A percentile compares a stretch with the other conserved stretches of the same genome.
These are phyloP conservation scores for Exophiala sp. DNA, from an alignment of 2,329 filamentous ascomycete genomes.

Conservation along the genomic window DNA sequence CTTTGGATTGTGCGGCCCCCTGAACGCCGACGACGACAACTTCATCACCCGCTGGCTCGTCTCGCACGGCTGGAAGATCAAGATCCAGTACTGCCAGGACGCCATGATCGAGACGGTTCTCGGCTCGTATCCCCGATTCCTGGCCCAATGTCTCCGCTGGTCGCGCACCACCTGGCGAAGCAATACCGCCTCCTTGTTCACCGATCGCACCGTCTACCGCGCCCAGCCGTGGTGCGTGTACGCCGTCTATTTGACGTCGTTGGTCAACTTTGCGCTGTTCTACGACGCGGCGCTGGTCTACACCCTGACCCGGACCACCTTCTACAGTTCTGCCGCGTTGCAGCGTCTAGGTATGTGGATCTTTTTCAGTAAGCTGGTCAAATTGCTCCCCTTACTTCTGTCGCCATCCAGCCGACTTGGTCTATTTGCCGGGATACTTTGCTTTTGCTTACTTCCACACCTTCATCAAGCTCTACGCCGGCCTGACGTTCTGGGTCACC, in stretches of 20 bases:
- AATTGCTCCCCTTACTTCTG: slow-evolving; percentile 51
- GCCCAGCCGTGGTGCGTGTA: slow-evolving; percentile 50
- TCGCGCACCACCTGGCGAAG: slow-evolving; percentile 54
- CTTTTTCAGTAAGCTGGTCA: slow-evolving; percentile 52
- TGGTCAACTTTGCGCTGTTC: slow-evolving; percentile 53
- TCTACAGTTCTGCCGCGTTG: slow-evolving; percentile 20
- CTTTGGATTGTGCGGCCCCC: slow-evolving; percentile 40
- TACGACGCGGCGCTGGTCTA: slow-evolving; percentile 45
- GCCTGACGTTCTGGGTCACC: slow-evolving; percentile 48
- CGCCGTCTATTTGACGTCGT: slow-evolving; percentile 45
- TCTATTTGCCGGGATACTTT: slow-evolving; percentile 47
- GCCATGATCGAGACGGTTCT: slow-evolving; percentile 50
- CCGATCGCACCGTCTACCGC: slow-evolving; percentile 36
- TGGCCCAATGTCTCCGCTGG: slow-evolving; percentile 52
- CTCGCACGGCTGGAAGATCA: slow-evolving; percentile 47
- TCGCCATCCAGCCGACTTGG: slow-evolving; percentile 48
- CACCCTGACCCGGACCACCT: slow-evolving; percentile 29
- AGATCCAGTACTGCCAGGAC: slow-evolving; percentile 46
- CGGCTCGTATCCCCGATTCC: slow-evolving; percentile 45
- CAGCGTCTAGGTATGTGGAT: slow-evolving; percentile 43
- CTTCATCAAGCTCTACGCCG: slow-evolving; percentile 52
- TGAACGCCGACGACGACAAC: slow-evolving; percentile 58
- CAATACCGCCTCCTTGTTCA: slow-evolving; percentile 47
- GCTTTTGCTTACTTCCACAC: slow-evolving; percentile 55
- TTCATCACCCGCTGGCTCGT: slow-evolving; percentile 53